Conservation (phyloP, 495 filamentous ascomycete genomes). For the Neurospora sp. region DNA sequence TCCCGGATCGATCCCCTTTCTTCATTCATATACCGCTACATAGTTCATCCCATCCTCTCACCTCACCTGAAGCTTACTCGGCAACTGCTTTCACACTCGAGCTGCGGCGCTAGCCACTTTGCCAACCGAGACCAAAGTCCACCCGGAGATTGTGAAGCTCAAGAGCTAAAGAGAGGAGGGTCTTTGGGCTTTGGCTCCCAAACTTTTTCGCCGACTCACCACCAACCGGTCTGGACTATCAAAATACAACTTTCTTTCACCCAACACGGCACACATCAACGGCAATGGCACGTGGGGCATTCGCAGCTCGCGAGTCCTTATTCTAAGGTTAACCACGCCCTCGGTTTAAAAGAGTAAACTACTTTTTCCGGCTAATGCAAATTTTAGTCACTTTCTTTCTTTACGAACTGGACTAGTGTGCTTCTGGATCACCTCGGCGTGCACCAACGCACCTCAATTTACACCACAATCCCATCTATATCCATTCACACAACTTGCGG, state of each 20-base stretch:
- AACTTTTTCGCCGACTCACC: background rate
- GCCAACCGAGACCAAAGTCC: background rate
- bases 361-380: background rate
- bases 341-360: background rate
- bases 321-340: background rate
- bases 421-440: background rate
- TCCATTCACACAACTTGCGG: background rate
- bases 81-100: background rate
- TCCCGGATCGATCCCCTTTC: background rate
- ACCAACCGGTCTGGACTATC: background rate
- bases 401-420: background rate
- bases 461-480: background rate
- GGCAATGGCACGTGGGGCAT: background rate
- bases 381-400: background rate
- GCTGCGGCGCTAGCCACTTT: background rate
- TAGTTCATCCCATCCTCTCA: background rate
- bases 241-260: background rate
- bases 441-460: background rate
- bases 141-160: background rate
- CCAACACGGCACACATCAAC: background rate
- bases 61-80: background rate
- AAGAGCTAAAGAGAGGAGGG: background rate
- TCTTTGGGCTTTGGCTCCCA: background rate
- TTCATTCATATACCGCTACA: background rate
- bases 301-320: background rate